Evolutionary conservation across 2,329 filamentous ascomycete species (phyloP).

Genomic region (Colletotrichum sidae): DNA sequence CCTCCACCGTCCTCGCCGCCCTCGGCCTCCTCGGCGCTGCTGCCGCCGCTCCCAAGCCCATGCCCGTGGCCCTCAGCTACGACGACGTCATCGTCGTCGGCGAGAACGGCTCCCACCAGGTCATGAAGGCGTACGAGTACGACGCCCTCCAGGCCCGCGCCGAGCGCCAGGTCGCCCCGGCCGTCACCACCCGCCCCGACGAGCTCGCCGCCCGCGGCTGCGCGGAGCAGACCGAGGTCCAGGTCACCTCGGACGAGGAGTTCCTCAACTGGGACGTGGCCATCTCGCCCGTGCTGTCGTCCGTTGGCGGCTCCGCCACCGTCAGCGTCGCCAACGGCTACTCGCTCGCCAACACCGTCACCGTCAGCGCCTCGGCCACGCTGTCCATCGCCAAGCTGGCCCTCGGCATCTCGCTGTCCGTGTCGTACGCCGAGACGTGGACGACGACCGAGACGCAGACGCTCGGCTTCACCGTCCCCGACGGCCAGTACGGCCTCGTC

Average conservation of each 20-base stretch:
- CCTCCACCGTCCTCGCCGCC: slow-evolving; percentile 22
- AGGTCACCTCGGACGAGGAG: slow-evolving; percentile 40
- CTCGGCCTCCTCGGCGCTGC: slow-evolving; percentile 23
- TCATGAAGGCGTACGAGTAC: slow-evolving; percentile 44
- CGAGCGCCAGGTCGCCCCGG: slow-evolving; percentile 24
- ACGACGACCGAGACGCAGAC: slow-evolving; percentile 45
- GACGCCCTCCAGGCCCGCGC: slow-evolving; percentile 35
- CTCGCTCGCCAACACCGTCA: slow-evolving; percentile 47
- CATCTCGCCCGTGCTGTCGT: slow-evolving; percentile 50
- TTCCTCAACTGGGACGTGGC: slow-evolving; percentile 54
- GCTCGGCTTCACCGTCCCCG: slow-evolving; percentile 48
- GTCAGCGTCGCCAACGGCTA: slow-evolving; percentile 49
- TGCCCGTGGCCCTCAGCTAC: slow-evolving; percentile 31
- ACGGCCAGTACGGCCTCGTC: slow-evolving; percentile 51
- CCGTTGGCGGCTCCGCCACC: slow-evolving; percentile 42
- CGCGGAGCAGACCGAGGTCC: slow-evolving; percentile 40
- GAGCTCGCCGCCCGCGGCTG: slow-evolving; percentile 35
- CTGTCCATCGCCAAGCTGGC: slow-evolving; percentile 42
- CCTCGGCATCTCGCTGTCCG: slow-evolving; percentile 41
- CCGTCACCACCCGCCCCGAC: slow-evolving; percentile 1
- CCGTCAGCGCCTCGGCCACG: slow-evolving; percentile 39
- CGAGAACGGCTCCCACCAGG: slow-evolving; percentile 39
- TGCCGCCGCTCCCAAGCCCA: slow-evolving; percentile 13
- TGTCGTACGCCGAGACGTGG: slow-evolving; percentile 45
- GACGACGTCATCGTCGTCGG: slow-evolving; percentile 44